Base-by-base conservation (phyloP, 371 early-diverging fungal species). In the Syncephalis plumigaleata region DNA sequence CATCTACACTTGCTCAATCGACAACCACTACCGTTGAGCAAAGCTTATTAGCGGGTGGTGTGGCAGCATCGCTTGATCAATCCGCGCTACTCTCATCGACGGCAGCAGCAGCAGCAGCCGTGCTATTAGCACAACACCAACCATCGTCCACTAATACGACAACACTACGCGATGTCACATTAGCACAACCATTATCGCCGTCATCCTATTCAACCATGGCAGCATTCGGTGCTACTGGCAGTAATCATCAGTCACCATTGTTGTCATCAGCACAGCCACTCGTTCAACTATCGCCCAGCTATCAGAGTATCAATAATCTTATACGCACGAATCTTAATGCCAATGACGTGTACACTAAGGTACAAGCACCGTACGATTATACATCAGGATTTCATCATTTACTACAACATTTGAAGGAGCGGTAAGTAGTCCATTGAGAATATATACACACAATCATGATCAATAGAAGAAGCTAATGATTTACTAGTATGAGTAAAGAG, bases 321-420 rank as follows among this genome's bases (percentile, higher is more conserved):
- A 55, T 53, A 42, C 51, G 46, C 43, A 60, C 48, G 31, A 51
- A 48, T 42, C 48, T 49, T 5, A 51, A 53, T 44, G 61, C 58
- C 26, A 67, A 69, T 44, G 77, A 72, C 52, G 81, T 82, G n/a
- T 90, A 90, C 59, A 63, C 68, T 27, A 59, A 64, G 47, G 83
- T 86, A 13, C 67, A 65, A 42, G 67, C 70, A 44, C 87, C 91
- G 8, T 84, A 81, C 60, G 79, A 83, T 52, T 88, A 91, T 58
- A 77, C 81, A 13, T 83, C 81, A 53, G 92, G 92, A 3, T 91
- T 84, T 57, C 92, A 88, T 55, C 84, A 80, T 53, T 61, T 88
- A 21, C 68, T 84, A 39, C 69, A 70, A 39, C 79, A 78, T 55
- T 77, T 87, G n/a, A 68, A 71, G 45, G 78, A 77, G 55, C 69